Base-by-base conservation (phyloP, 2,329 filamentous ascomycete species). In the Chaetomiaceae sp. region DNA sequence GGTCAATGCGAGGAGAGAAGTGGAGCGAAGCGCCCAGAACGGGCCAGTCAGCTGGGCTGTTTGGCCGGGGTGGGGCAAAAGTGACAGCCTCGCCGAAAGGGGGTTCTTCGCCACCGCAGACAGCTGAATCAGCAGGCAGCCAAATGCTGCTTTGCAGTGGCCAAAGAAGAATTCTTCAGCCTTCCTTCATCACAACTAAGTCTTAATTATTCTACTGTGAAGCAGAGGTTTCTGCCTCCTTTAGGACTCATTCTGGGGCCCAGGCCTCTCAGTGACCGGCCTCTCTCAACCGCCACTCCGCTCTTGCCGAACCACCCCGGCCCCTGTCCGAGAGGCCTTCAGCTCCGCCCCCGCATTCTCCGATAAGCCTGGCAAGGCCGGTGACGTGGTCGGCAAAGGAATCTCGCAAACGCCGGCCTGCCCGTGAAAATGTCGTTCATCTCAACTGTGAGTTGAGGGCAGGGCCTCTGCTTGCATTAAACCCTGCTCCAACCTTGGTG, bases 11-110 rank as follows among this genome's bases (percentile, higher is more conserved):
- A 33, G 19, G 44, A 57, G 44, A 50, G 59, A 62, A 63, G 43
- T 43, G 48, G 23, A 52, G 48, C 48, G 62, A 62, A 63, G 38
- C 48, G 41, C 27, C 60, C 49, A 59, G 61, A 61, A 62, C 40
- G 17, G 51, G 46, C 59, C 44, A 58, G 55, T 55, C 51, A 48
- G 46, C 39, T 44, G 50, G 35, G 19, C n/a, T n/a, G n/a, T n/a
- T n/a, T 47, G 17, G 7, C 34, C 27, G 6, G 30, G 45, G 49
- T 31, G 52, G 49, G 48, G 52, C 53, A 20, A 47, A 47, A 16
- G 14, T 20, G 17, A 34, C 50, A 56, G 53, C 49, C 53, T 54
- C 44, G 34, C 46, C 47, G 31, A 27, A 20, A 12, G 37, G 37
- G 20, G 9, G 9, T 37, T 27, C 34, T 21, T 55, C 50, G 53